Evolutionary conservation across 1,284 basidiomycete species (phyloP).

Genomic region (Boletellus dicymbophilus): DNA sequence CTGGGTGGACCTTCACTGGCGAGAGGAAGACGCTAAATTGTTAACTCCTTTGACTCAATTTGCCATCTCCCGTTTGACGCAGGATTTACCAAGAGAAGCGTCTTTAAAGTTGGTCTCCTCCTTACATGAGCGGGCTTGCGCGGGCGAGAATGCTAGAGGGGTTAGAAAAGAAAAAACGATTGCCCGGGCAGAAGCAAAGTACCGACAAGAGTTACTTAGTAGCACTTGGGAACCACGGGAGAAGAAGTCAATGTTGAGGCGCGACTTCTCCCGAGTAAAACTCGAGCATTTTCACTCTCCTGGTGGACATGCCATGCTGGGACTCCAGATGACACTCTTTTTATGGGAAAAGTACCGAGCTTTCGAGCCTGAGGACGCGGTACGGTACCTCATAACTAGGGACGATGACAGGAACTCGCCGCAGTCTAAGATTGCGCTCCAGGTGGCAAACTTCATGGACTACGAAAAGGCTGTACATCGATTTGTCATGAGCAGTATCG

Average conservation of each 20-base stretch:
- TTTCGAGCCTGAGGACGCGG: slow-evolving; percentile 44
- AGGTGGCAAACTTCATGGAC: slow-evolving; percentile 33
- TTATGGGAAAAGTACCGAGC: slow-evolving; percentile 36
- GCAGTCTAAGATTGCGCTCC: slow-evolving; percentile 27
- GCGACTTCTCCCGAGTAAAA: slow-evolving; percentile 25
- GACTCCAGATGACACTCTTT: slow-evolving; percentile 44
- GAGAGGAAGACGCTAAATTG: slow-evolving; percentile 45
- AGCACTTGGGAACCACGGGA: slow-evolving; percentile 30
- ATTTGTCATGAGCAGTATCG: slow-evolving; percentile 41
- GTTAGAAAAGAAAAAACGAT: slow-evolving; percentile 31
- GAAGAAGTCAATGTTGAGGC: slow-evolving; percentile 29
- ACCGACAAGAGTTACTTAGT: slow-evolving; percentile 20
- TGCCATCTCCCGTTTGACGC: slow-evolving; percentile 25
- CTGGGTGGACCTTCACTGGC: slow-evolving; percentile 83
- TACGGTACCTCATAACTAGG: slow-evolving; percentile 38
- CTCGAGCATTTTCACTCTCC: slow-evolving; percentile 35
- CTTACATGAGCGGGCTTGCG: slow-evolving; percentile 26
- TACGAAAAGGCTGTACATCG: slow-evolving; percentile 40
- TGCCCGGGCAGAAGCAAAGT: slow-evolving; percentile 20
- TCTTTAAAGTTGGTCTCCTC: slow-evolving; percentile 23
- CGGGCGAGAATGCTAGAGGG: slow-evolving; percentile 22
- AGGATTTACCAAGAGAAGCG: slow-evolving; percentile 32
- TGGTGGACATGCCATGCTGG: slow-evolving; percentile 41
- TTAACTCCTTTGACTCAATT: slow-evolving; percentile 42
- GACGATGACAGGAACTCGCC: slow-evolving; percentile 19